Evolutionary conservation across 306 rosid species (phyloP), one percentile per base, ranked within the genome.

Genomic region (Dryas drummondii): DNA sequence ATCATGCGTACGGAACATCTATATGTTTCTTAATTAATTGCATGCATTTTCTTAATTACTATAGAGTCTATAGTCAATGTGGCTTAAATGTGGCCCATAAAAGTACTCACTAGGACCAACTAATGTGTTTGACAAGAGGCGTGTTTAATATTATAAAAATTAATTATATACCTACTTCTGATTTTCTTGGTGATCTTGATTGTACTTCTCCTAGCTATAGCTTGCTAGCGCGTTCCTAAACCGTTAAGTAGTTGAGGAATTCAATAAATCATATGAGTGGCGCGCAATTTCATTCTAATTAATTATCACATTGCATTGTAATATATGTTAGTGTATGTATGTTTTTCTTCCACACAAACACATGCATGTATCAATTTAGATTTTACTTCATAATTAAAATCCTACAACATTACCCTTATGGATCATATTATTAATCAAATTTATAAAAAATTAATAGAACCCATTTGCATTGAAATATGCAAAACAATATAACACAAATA

Each of bases 1-100:
- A 72, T 19, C 72, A 72, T 70, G 81, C 71, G 82, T 81, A 86
- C 83, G 82, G 87, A 75, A 66, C 80, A 79, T 62, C 68, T 58
- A 58, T 53, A 40, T 53, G 27, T 40, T 69, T 49, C 7, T 48
- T 27, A 0, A 68, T 49, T 32, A 32, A 32, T 45, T 61, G 19
- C 19, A 60, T 60, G n/a, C 65, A 60, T 60, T 0, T 27, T 13
- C 4, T 16, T 62, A 4, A 9, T 15, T 64, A 6, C 19, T 64
- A 32, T 22, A 22, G 22, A 22, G 22, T 22, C 22, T 22, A 22
- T 44, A 4, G 8, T 16, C 16, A n/a, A 50, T 5, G 19, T 22
- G 37, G 10, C 62, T 19, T 3, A 19, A 4, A 2, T 54, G 58
- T 7, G 8, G 7, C 19, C 59, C 17, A 17, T 9, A 10, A 22